Conservation (phyloP, 2,329 filamentous ascomycete genomes). For the Penicillium sp. region DNA sequence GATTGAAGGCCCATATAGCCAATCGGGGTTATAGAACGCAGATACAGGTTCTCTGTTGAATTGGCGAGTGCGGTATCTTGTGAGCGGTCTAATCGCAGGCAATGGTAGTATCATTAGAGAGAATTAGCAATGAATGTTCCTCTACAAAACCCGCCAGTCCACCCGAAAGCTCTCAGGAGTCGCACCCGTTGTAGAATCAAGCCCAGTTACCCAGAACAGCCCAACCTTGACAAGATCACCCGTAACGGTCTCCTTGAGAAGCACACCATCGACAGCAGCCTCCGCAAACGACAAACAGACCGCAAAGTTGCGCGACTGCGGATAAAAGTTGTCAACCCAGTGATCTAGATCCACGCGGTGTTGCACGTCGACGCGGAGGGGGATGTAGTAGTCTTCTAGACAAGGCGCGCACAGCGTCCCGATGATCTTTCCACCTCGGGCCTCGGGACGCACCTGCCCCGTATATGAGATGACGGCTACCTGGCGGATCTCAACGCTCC, state of each 20-base stretch:
- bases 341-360: background rate
- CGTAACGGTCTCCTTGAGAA: background rate
- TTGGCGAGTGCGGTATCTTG: too few relatives aligned
- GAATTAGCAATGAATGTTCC: too few relatives aligned
- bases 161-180: background rate
- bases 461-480: conserved; percentile 1
- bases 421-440: background rate
- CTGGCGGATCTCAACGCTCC: background rate
- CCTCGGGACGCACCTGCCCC: background rate
- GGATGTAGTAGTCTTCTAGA: background rate
- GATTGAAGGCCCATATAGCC: too few relatives aligned
- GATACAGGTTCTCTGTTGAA: too few relatives aligned
- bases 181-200: background rate
- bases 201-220: background rate
- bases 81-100: too few relatives aligned
- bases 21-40: too few relatives aligned
- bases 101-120: too few relatives aligned
- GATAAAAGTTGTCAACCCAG: conserved; percentile 1
- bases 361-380: background rate
- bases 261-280: too few relatives aligned
- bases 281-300: too few relatives aligned
- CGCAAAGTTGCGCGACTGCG: background rate
- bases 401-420: background rate
- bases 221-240: conserved; percentile 1
- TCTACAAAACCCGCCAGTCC: conserved; percentile 3